phyloP scores from a whole-genome alignment of 257 asterid species.

The Ocimum tenuiflorum region DNA sequence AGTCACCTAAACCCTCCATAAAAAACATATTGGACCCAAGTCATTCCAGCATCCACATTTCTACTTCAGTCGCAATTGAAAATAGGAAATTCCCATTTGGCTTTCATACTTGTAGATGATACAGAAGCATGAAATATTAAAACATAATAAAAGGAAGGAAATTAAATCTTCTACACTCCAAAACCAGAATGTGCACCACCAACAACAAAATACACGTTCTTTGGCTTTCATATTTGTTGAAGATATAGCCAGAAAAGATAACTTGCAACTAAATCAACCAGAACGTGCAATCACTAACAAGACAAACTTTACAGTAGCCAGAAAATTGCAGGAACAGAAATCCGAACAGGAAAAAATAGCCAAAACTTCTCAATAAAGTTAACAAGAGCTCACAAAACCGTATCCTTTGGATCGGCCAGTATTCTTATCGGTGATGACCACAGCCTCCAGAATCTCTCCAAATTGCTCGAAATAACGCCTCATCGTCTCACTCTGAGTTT shows the following conservation, averaged over 20 bases:
- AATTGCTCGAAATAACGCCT: constrained; percentile 84
- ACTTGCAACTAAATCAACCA: background rate
- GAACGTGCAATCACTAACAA: constrained; percentile 17
- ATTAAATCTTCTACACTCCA: background rate
- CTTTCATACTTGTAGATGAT: no score
- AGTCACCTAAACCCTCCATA: constrained; percentile 95
- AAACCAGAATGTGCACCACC: no score
- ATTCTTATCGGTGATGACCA: constrained; percentile 95
- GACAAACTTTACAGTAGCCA: background rate
- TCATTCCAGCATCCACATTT: constrained; percentile 39
- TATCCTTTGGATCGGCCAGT: constrained; percentile 99
- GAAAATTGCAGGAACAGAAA: background rate
- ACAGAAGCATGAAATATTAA: no score
- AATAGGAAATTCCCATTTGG: no score
- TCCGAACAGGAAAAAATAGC: background rate
- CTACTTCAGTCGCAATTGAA: constrained; percentile 9
- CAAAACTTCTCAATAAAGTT: constrained; percentile 13
- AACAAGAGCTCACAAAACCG: constrained; percentile 76
- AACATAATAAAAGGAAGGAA: background rate
- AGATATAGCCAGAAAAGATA: background rate
- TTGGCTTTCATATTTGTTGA: background rate
- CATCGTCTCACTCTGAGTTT: constrained; percentile 91
- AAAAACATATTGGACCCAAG: constrained; percentile 47
- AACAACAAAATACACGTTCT: no score
- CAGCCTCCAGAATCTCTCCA: constrained; percentile 97